A percentile compares a stretch with the other conserved stretches of the same genome.
These are phyloP conservation scores for Cyphellophora europaea DNA, from an alignment of 2,329 filamentous ascomycete genomes.

Conservation along the genomic window DNA sequence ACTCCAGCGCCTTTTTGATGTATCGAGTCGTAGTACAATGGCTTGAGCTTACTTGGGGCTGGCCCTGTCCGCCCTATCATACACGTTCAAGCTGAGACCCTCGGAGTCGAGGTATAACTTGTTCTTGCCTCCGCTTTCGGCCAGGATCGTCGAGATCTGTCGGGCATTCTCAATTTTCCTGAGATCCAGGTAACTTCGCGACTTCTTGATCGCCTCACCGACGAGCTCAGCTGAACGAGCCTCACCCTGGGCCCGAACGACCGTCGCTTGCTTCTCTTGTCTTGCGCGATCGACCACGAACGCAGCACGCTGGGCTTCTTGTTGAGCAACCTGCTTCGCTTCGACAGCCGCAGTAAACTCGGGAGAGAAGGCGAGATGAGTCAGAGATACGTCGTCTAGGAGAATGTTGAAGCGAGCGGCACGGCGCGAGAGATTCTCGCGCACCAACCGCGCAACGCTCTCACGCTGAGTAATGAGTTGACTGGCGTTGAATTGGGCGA, in stretches of 20 bases:
- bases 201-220: constrained; percentile 99
- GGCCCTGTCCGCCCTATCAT: constrained; percentile 23
- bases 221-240: constrained; percentile 95
- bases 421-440: constrained; percentile 83
- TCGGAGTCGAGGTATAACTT: constrained; percentile 88
- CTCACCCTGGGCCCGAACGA: constrained; percentile 98
- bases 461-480: constrained; percentile 99
- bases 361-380: constrained; percentile 61
- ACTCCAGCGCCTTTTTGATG: not conserved
- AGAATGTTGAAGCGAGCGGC: constrained; percentile 96
- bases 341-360: constrained; percentile 62
- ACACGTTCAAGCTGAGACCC: constrained; percentile 83
- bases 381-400: constrained; percentile 93
- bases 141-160: constrained; percentile 75
- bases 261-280: constrained; percentile 98
- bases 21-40: not conserved
- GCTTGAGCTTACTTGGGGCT: constrained; percentile 1
- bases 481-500: constrained; percentile 96
- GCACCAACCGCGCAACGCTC: constrained; percentile 82
- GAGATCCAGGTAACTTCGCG: constrained; percentile 88
- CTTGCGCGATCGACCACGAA: constrained; percentile 98
- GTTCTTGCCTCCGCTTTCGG: constrained; percentile 80
- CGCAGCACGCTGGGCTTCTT: constrained; percentile 93
- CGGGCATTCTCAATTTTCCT: constrained; percentile 97
- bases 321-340: constrained; percentile 63